Evolutionary conservation across 2,329 filamentous ascomycete genomes (phyloP), one percentile per base, ranked within the genome.

Genomic region (Rhynchosporium graminicola): DNA sequence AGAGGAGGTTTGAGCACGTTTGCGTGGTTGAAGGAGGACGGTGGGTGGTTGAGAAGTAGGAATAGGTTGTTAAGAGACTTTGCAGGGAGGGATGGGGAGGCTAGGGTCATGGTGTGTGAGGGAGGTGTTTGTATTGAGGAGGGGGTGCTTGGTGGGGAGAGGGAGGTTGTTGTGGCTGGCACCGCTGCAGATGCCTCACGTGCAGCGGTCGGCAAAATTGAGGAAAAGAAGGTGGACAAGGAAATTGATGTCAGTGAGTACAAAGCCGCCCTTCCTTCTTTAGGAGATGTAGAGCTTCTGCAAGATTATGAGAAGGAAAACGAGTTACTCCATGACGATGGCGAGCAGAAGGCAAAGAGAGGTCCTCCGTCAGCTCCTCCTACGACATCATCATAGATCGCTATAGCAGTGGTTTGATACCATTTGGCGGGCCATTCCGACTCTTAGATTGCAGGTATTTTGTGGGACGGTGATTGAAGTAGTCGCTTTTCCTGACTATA

Each of bases 21-120:
- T 57, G 57, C 60, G 8, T 67, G 63, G 26, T 62, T 74, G 2
- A 51, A 48, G 20, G 67, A 69, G n/a, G 62, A 63, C 1, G 69
- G 65, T 8, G 65, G 61, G 13, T 86, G 83, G 83, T 64, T 87
- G 63, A 77, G 77, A 66, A 71, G 76, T 59, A 77, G 82, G 59
- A 86, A 85, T 70, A 59, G 65, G 48, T 70, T 83, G 65, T 72
- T 76, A 45, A 70, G 63, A 43, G 65, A 67, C 5, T 69, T 72
- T 42, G 70, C 66, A 4, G 62, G 80, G 64, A 54, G 20, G 33
- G 74, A 71, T 38, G 72, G 70, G 4, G 78, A 73, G 65, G 71
- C 74, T 28, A 75, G 77, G 68, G 74, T 82, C 40, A 72, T 80
- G 71, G 69, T 82, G 31, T 82, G 80, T 70, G 79, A 81, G 62